Conservation (phyloP, 345 rosid genomes). For the Citrus maxima region DNA sequence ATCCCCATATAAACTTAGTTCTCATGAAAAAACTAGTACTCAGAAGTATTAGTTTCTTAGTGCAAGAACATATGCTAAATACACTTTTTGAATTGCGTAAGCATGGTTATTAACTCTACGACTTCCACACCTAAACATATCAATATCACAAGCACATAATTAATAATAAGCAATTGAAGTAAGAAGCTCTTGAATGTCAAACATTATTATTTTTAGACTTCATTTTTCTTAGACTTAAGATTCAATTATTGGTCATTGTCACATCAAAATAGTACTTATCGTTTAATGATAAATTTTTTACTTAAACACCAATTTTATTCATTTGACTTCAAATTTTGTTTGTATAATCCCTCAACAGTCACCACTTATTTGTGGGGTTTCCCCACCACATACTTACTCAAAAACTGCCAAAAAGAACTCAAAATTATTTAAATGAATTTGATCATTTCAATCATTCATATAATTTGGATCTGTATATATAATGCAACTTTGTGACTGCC, state of each 20-base stretch:
- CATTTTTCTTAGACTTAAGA: not conserved
- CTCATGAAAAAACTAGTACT: not conserved
- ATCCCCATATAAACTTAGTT: not conserved
- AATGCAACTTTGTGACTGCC: not conserved
- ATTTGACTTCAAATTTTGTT: conserved; percentile 8
- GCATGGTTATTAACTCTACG: not conserved
- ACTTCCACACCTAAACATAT: not conserved
- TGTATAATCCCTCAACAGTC: not conserved
- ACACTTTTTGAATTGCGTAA: too few relatives aligned
- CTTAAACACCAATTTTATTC: not conserved
- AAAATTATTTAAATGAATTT: not conserved
- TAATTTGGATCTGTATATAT: not conserved
- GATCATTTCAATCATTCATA: not conserved
- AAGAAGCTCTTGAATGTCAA: not conserved
- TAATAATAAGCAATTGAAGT: not conserved
- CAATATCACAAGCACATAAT: not conserved
- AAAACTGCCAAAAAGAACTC: not conserved
- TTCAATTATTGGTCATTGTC: not conserved
- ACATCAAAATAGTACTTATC: not conserved
- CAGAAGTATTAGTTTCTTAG: not conserved
- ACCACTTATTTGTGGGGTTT: not conserved
- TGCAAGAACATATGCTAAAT: not conserved
- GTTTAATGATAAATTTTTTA: not conserved
- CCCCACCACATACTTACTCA: not conserved
- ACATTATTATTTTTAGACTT: not conserved